These are phyloP conservation scores for Sparassis latifolia DNA, from an alignment of 1,284 basidiomycete species.

Conservation along the genomic window DNA sequence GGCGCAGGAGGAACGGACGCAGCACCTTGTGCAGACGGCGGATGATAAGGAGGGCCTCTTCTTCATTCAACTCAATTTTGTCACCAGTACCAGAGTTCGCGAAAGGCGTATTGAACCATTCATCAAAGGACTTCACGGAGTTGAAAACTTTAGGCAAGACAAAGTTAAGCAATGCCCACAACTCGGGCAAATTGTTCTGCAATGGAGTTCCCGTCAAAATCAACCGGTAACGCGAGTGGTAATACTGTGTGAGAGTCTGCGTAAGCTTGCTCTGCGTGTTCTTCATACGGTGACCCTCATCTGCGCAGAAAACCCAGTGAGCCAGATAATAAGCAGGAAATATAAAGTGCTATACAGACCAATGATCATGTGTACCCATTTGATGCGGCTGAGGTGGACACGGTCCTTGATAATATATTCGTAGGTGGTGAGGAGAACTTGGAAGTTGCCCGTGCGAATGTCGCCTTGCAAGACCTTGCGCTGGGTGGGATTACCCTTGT, in stretches of 20 bases:
- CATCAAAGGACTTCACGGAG: slow-evolving; percentile 98
- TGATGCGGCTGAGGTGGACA: slow-evolving; percentile 83
- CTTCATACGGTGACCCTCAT: slow-evolving; percentile 99
- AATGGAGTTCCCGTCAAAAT: slow-evolving; percentile 98
- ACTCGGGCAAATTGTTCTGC: slow-evolving; percentile 97
- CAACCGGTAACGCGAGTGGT: slow-evolving; percentile 90
- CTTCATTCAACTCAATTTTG: slow-evolving; percentile 99
- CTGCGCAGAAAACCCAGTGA: slow-evolving; percentile 29
- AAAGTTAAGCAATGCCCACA: slow-evolving; percentile 98
- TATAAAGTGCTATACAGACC: slow-evolving; percentile 36
- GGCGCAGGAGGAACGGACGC: slow-evolving; percentile 91
- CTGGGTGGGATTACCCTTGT: slow-evolving; percentile 90
- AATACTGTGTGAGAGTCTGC: slow-evolving; percentile 90
- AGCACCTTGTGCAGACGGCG: slow-evolving; percentile 98
- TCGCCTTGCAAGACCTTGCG: slow-evolving; percentile 72
- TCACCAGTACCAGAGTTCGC: slow-evolving; percentile 95
- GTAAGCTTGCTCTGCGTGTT: slow-evolving; percentile 95
- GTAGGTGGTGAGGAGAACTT: slow-evolving; percentile 95
- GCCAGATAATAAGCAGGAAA: too few species aligned
- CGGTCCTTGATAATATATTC: slow-evolving; percentile 99
- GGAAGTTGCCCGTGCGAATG: slow-evolving; percentile 79
- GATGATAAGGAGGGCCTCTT: slow-evolving; percentile 97
- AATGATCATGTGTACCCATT: slow-evolving; percentile 99
- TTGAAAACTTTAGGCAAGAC: slow-evolving; percentile 98
- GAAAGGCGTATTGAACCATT: slow-evolving; percentile 99